Conservation (phyloP, 2,329 filamentous ascomycete species). For the Trichoderma semiorbis region DNA sequence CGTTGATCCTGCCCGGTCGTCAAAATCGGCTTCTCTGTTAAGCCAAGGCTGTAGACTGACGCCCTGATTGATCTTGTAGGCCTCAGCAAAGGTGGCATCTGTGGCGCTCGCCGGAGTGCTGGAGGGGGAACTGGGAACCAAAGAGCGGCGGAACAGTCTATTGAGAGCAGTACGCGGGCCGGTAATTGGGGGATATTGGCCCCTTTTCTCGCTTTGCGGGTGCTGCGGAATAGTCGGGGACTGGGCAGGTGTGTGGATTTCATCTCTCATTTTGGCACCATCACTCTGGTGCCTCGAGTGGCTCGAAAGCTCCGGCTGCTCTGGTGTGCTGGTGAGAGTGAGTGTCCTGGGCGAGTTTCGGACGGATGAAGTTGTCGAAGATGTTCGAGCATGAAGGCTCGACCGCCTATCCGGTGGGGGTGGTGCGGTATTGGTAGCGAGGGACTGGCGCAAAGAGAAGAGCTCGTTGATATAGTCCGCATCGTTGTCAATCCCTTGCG, state of each 20-base stretch:
- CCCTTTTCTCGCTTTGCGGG: slow-evolving; percentile 32
- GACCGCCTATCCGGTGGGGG: slow-evolving; percentile 52
- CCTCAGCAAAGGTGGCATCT: slow-evolving; percentile 19
- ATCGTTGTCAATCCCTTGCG: slow-evolving; percentile 25
- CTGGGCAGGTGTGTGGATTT: slow-evolving; percentile 26
- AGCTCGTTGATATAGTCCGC: slow-evolving; percentile 46
- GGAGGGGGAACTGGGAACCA: slow-evolving; percentile 34
- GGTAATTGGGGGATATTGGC: slow-evolving; percentile 49
- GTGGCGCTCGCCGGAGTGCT: slow-evolving; percentile 10
- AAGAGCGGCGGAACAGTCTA: slow-evolving; percentile 49
- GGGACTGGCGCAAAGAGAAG: slow-evolving; percentile 39
- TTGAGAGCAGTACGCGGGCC: slow-evolving; percentile 45
- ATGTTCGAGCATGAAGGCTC: slow-evolving; percentile 49
- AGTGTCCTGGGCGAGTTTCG: slow-evolving; percentile 5
- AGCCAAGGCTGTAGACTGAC: slow-evolving; percentile 38
- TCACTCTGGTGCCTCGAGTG: slow-evolving; percentile 29
- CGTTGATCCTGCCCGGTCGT: slow-evolving; percentile 48
- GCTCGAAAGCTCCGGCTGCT: slow-evolving; percentile 20
- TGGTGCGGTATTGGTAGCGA: slow-evolving; percentile 37
- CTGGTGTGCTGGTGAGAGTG: slow-evolving; percentile 23
- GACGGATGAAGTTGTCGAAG: slow-evolving; percentile 28
- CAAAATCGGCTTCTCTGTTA: slow-evolving; percentile 38
- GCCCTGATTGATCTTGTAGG: slow-evolving; percentile 21
- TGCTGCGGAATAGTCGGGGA: slow-evolving; percentile 20
- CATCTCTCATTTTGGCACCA: slow-evolving; percentile 28